Conservation (phyloP, 1,284 basidiomycete genomes). For the Bondarzewia mesenterica region DNA sequence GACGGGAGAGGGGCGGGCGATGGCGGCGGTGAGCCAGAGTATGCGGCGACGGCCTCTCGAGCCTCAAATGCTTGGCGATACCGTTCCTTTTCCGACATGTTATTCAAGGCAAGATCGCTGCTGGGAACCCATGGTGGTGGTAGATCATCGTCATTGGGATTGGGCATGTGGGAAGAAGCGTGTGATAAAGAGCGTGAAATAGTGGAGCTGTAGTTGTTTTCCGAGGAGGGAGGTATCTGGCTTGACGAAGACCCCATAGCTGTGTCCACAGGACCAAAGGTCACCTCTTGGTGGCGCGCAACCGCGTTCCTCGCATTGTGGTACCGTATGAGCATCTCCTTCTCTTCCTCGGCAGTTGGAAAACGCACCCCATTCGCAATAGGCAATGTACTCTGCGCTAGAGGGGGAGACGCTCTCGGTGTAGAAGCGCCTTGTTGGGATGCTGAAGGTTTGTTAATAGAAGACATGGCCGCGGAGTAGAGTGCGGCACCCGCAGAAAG, state of each 20-base stretch:
- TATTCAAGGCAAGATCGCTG: constrained; percentile 14
- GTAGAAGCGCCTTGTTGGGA: not conserved
- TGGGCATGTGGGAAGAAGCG: constrained; percentile 2
- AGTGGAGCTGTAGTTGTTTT: constrained; percentile 21
- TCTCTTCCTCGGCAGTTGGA: constrained; percentile 44
- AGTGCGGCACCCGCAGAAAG: constrained; percentile 35
- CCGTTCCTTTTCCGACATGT: constrained; percentile 33
- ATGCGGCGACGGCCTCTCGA: constrained; percentile 42
- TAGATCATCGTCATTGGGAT: constrained; percentile 10
- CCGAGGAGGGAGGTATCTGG: not conserved
- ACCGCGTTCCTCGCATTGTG: constrained; percentile 66
- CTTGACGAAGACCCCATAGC: constrained; percentile 10
- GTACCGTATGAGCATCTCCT: constrained; percentile 58
- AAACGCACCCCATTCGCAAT: constrained; percentile 6
- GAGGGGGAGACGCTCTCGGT: not conserved
- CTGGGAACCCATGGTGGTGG: constrained; percentile 14
- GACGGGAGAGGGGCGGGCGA: constrained; percentile 4
- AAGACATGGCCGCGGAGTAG: constrained; percentile 37
- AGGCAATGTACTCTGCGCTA: not conserved
- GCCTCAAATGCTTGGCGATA: constrained; percentile 51
- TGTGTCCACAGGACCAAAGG: constrained; percentile 20
- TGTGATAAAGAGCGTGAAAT: constrained; percentile 17
- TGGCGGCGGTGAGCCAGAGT: constrained; percentile 7
- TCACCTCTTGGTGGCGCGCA: constrained; percentile 36
- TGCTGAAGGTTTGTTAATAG: constrained; percentile 19